phyloP scores from a whole-genome alignment of 805 yeast genomes.

The Kurtzmaniella fragi region DNA sequence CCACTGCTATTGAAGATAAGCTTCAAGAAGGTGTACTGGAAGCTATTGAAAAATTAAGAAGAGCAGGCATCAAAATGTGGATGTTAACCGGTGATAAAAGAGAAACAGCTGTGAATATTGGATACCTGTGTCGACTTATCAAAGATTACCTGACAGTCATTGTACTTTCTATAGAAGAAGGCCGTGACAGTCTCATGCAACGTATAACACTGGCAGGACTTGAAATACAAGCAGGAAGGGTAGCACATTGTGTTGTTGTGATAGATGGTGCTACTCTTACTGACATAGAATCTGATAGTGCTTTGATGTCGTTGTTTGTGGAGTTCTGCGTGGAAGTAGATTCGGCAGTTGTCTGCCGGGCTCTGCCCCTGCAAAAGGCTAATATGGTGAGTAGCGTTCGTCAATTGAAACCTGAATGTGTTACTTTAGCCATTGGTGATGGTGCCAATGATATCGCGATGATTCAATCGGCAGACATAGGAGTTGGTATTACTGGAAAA shows the following conservation, averaged over 20 bases:
- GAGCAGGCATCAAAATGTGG: conserved; percentile 96
- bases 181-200: conserved; percentile 54
- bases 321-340: conserved; percentile 85
- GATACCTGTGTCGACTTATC: conserved; percentile 88
- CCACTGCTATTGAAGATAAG: conserved; percentile 96
- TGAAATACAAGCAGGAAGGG: conserved; percentile 64
- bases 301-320: conserved; percentile 68
- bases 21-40: conserved; percentile 96
- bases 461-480: conserved; percentile 98
- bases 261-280: conserved; percentile 88
- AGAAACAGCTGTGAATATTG: conserved; percentile 96
- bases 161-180: conserved; percentile 47
- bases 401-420: conserved; percentile 57
- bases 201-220: conserved; percentile 70
- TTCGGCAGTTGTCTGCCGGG: conserved; percentile 92
- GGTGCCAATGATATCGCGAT: conserved; percentile 99
- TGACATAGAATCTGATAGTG: conserved; percentile 66
- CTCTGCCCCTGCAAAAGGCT: conserved; percentile 96
- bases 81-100: conserved; percentile 98
- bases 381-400: conserved; percentile 81
- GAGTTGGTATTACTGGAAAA: conserved; percentile 94
- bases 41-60: conserved; percentile 81
- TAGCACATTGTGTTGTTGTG: conserved; percentile 93
- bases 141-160: conserved; percentile 90
- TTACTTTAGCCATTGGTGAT: conserved; percentile 95